Evolutionary conservation across 208 protist genomes (phyloP).

Genomic region (Wallacemonas sp.): DNA sequence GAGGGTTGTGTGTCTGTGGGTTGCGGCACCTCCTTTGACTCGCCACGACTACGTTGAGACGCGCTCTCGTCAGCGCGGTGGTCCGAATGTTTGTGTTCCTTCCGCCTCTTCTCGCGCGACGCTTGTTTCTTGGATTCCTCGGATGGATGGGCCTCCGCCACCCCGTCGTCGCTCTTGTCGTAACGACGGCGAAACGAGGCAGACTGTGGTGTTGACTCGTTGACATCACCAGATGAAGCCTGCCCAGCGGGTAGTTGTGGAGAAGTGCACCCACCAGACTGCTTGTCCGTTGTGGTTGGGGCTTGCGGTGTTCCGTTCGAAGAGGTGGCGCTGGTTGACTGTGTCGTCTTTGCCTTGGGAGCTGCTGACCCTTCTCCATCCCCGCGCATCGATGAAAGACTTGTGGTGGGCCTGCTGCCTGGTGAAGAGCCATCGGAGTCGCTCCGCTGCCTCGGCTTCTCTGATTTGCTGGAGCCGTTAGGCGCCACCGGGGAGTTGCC

Average conservation of each 20-base stretch:
- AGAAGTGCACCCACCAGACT: too few relatives aligned
- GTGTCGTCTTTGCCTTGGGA: too few relatives aligned
- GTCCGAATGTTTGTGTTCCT: not conserved
- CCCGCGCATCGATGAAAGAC: not conserved
- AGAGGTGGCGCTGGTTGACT: too few relatives aligned
- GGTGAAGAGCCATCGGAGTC: not conserved
- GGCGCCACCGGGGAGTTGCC: not conserved
- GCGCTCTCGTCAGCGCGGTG: too few relatives aligned
- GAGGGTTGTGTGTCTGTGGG: not conserved
- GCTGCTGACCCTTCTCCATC: not conserved
- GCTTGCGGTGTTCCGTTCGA: too few relatives aligned
- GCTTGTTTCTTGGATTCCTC: not conserved
- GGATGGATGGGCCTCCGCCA: too few relatives aligned
- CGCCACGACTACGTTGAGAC: too few relatives aligned
- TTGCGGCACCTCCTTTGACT: too few relatives aligned
- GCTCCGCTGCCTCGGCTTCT: not conserved
- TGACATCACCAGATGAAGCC: not conserved
- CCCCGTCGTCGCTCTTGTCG: constrained; percentile 3
- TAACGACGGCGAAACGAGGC: not conserved
- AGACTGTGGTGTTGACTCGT: not conserved
- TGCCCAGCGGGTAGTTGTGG: too few relatives aligned
- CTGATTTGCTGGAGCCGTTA: not conserved
- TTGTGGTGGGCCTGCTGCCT: not conserved
- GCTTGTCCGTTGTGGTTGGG: too few relatives aligned
- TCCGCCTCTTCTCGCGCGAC: constrained; percentile 4